phyloP scores from a whole-genome alignment of 345 rosid genomes.

The Lepidium africanum region DNA sequence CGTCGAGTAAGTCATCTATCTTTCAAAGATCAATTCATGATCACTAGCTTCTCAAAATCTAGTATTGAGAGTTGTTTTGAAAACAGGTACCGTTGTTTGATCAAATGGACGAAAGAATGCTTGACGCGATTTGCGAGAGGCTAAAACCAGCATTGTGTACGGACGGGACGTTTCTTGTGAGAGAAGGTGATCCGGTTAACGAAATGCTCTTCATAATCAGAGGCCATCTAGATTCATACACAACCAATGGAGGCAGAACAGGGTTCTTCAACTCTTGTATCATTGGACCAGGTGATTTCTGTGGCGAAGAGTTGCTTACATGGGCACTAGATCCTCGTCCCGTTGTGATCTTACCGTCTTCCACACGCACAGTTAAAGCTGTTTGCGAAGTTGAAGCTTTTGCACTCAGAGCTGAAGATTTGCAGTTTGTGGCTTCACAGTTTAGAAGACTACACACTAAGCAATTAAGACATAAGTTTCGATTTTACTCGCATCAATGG shows the following conservation, averaged over 20 bases:
- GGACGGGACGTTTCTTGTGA: slow-evolving; percentile 61
- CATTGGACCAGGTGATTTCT: slow-evolving; percentile 82
- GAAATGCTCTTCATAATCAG: slow-evolving; percentile 89
- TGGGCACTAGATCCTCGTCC: slow-evolving; percentile 85
- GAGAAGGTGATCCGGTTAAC: slow-evolving; percentile 87
- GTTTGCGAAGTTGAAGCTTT: slow-evolving; percentile 82
- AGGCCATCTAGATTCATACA: slow-evolving; percentile 81
- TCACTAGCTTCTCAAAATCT: not conserved
- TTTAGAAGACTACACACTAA: slow-evolving; percentile 76
- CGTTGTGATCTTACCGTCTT: slow-evolving; percentile 54
- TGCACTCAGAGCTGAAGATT: slow-evolving; percentile 70
- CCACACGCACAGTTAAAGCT: slow-evolving; percentile 75
- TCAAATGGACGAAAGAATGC: slow-evolving; percentile 91
- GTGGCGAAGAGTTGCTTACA: slow-evolving; percentile 83
- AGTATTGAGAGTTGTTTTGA: not conserved
- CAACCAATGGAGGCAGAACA: slow-evolving; percentile 81
- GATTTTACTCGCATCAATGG: slow-evolving; percentile 92
- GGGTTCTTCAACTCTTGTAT: slow-evolving; percentile 83
- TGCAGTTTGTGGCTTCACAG: slow-evolving; percentile 74
- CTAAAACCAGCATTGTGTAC: slow-evolving; percentile 72
- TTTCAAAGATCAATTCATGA: not conserved
- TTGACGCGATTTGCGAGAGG: slow-evolving; percentile 89
- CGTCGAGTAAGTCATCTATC: slow-evolving; percentile 50
- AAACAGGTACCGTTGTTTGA: slow-evolving; percentile 81
- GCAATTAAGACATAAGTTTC: slow-evolving; percentile 68